Percentiles rank a stretch among this genome's conserved stretches.
Conservation (phyloP, 2,329 filamentous ascomycete genomes). For the Fusarium armeniacum region DNA sequence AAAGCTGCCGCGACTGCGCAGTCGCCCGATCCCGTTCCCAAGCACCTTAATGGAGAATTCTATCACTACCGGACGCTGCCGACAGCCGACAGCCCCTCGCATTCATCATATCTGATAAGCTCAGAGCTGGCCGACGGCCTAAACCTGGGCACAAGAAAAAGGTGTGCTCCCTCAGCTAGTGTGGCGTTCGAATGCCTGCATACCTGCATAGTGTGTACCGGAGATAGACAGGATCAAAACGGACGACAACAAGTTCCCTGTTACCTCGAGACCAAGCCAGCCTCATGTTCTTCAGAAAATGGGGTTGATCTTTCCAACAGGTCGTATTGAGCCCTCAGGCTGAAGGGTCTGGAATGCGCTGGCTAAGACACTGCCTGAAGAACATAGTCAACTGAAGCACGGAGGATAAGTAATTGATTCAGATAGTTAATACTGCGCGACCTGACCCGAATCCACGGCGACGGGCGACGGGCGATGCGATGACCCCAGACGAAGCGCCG, state of each 20-base stretch:
- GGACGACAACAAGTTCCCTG: conserved; percentile 28
- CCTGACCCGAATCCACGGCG: conserved; percentile 12
- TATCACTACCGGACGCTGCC: conserved; percentile 38
- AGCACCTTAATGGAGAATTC: neutral
- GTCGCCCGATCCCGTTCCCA: conserved; percentile 38
- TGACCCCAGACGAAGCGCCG: conserved; percentile 27
- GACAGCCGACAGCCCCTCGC: conserved; percentile 34
- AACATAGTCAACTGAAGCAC: conserved; percentile 3
- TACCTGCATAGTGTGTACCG: conserved; percentile 12
- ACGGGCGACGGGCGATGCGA: conserved; percentile 9
- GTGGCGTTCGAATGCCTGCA: conserved; percentile 16
- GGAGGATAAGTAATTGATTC: neutral
- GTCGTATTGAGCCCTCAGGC: conserved; percentile 1
- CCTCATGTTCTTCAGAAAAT: conserved; percentile 6
- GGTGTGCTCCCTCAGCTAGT: conserved; percentile 16
- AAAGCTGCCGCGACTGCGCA: conserved; percentile 10
- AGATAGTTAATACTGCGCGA: neutral
- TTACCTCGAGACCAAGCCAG: neutral
- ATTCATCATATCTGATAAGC: conserved; percentile 42
- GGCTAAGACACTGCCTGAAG: neutral
- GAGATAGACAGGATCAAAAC: conserved; percentile 42
- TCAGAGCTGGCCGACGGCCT: conserved; percentile 27
- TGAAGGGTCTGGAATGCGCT: conserved; percentile 1
- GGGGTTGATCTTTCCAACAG: conserved; percentile 4
- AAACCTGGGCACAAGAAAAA: conserved; percentile 18